Conservation (phyloP, 108 stramenopile genomes). For the Skeletonema potamos region DNA sequence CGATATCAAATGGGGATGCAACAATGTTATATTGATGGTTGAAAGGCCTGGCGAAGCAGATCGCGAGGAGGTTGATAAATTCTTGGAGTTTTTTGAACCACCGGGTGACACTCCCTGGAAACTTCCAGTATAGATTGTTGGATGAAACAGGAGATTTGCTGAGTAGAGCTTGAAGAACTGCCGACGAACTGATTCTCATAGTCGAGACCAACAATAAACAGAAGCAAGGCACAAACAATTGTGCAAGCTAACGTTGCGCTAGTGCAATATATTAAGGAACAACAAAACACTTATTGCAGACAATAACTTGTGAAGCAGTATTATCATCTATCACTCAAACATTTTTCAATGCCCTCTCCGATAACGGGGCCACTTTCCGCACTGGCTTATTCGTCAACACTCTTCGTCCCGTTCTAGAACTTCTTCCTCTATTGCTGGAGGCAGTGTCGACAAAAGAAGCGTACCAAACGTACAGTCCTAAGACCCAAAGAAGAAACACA, state of each 20-base stretch:
- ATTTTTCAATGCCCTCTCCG: neutral
- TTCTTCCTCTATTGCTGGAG: neutral
- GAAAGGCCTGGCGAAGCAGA: conserved; percentile 78
- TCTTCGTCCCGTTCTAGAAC: neutral
- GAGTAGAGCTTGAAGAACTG: neutral
- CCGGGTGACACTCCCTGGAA: conserved; percentile 72
- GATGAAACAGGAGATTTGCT: neutral
- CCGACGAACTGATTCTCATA: neutral
- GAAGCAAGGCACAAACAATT: neutral
- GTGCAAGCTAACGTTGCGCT: neutral
- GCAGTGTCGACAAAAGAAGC: conserved; percentile 32
- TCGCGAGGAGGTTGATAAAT: conserved; percentile 50
- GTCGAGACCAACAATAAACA: neutral
- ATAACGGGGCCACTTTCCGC: neutral
- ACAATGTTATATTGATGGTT: conserved; percentile 77
- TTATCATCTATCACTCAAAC: neutral
- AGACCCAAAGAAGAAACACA: conserved; percentile 59
- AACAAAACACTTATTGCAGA: neutral
- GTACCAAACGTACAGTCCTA: conserved; percentile 65
- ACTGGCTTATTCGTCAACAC: neutral
- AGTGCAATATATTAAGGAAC: neutral
- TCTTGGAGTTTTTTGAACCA: conserved; percentile 84
- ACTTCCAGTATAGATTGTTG: conserved; percentile 11
- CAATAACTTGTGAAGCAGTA: neutral
- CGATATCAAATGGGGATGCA: conserved; percentile 79